Evolutionary conservation across 179 eudicot species (phyloP), one percentile per base, ranked within the genome.

Genomic region (Spergularia azorica): DNA sequence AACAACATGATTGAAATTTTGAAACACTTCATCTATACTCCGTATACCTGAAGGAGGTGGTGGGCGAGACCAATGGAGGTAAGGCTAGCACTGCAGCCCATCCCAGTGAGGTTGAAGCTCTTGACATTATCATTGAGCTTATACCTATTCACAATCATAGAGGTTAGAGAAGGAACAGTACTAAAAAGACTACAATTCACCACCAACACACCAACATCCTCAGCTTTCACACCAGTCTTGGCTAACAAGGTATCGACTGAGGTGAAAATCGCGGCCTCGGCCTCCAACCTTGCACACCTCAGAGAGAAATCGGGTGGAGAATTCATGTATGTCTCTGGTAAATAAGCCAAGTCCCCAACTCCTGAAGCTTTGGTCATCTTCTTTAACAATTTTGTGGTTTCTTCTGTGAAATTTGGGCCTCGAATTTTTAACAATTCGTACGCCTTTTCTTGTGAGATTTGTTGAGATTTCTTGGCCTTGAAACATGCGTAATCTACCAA

Each of bases 41-140:
- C 36, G 36, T 32, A 36, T 78, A 78, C 86, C 87, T 84, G 85
- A 39, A 84, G 82, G 1, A 84, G 73, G 1, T 80, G 72, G 9
- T 80, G 74, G 26, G 84, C 89, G 61, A 86, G 87, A 15, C 52
- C 76, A 11, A 84, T 77, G 3, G 87, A 79, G 0, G 46, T 5
- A 43, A 6, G 50, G 9, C 50, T 46, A 46, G 9, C 50, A 46
- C 50, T 46, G 9, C 7, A 46, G 9, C 50, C 50, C 9, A 46
- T 46, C 50, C 50, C 50, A 46, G 7, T 0, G 50, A 46, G 50
- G 9, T 46, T 46, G 50, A 46, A 46, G 50, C 50, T 46, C 10
- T 46, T 46, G 50, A 46, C 50, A 46, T 6, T 6, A 46, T 46
- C 50, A 6, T 46, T 46, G 9, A 46, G 50, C 50, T 46, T 46